These are phyloP conservation scores for Castanopsis chinensis DNA, from an alignment of 306 rosid species.

Conservation along the genomic window DNA sequence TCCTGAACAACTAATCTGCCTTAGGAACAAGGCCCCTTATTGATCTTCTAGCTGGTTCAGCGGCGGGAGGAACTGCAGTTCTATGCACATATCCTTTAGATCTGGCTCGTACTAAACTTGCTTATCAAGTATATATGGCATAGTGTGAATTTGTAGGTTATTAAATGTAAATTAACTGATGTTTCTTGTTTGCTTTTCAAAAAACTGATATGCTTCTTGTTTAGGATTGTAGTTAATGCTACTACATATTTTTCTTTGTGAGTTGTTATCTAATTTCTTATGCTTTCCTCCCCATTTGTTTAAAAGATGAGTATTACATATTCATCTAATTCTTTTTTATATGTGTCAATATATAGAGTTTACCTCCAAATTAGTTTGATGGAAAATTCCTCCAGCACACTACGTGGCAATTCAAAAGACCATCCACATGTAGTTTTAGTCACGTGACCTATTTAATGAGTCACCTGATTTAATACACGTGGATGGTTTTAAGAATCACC, in stretches of 20 bases:
- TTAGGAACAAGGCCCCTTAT: conserved; percentile 79
- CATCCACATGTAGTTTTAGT: too few species aligned
- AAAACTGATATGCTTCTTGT: neutral
- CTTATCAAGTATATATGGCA: conserved; percentile 69
- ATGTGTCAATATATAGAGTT: neutral
- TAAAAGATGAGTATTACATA: neutral
- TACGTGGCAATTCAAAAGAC: too few species aligned
- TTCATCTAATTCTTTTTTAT: neutral
- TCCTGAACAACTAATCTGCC: conserved; percentile 55
- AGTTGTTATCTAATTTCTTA: too few species aligned
- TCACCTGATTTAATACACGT: too few species aligned
- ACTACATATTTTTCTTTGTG: too few species aligned
- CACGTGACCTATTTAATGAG: too few species aligned
- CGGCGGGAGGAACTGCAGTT: conserved; percentile 90
- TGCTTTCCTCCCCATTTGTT: neutral
- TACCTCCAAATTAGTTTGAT: too few species aligned
- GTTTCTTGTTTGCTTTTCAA: neutral
- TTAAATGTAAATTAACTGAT: neutral
- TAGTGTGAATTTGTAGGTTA: neutral
- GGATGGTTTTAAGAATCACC: too few species aligned
- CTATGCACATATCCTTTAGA: conserved; percentile 93
- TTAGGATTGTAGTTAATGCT: neutral
- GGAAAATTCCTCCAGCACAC: too few species aligned
- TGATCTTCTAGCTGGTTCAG: conserved; percentile 96
- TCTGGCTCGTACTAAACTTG: conserved; percentile 95